These are phyloP conservation scores for Musa itinerans DNA, from an alignment of 176 grass and related monocot genomes.

Conservation along the genomic window DNA sequence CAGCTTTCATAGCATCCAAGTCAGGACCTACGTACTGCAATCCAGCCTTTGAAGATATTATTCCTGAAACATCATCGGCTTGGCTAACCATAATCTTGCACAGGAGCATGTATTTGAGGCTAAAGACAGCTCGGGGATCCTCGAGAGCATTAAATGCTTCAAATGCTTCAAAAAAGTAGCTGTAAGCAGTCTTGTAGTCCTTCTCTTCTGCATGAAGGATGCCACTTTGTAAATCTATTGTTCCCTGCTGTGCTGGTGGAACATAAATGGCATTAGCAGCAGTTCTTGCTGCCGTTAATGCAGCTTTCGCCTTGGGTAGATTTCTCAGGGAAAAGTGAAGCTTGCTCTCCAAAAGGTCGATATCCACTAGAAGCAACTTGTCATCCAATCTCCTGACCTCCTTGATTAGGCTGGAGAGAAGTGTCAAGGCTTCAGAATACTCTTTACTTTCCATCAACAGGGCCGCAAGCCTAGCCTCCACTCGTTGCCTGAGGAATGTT, in stretches of 20 bases:
- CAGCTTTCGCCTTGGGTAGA: slow-evolving; percentile 76
- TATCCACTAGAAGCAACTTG: slow-evolving; percentile 83
- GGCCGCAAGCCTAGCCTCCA: slow-evolving; percentile 71
- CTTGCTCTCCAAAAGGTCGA: slow-evolving; percentile 88
- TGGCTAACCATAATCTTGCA: slow-evolving; percentile 98
- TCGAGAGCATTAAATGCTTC: slow-evolving; percentile 64
- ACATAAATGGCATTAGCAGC: slow-evolving; percentile 90
- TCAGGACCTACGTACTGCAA: slow-evolving; percentile 67
- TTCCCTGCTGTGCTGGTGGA: slow-evolving; percentile 78
- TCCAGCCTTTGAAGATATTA: slow-evolving; percentile 66
- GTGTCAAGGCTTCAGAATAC: slow-evolving; percentile 64
- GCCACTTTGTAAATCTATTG: slow-evolving; percentile 85
- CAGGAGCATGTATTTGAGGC: slow-evolving; percentile 89
- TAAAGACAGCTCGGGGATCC: slow-evolving; percentile 52
- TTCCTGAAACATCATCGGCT: slow-evolving; percentile 68
- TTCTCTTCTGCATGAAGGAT: slow-evolving; percentile 93
- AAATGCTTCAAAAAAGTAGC: slow-evolving; percentile 89
- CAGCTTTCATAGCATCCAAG: slow-evolving; percentile 90
- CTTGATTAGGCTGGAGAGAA: slow-evolving; percentile 70
- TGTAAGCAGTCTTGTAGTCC: slow-evolving; percentile 83
- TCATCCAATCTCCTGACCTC: slow-evolving; percentile 87
- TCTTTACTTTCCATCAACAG: slow-evolving; percentile 72
- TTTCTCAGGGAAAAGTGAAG: slow-evolving; percentile 86
- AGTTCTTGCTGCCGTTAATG: slow-evolving; percentile 76
- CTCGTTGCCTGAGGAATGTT: slow-evolving; percentile 67